Evolutionary conservation across 345 rosid genomes (phyloP).

Genomic region (Moringa oleifera): DNA sequence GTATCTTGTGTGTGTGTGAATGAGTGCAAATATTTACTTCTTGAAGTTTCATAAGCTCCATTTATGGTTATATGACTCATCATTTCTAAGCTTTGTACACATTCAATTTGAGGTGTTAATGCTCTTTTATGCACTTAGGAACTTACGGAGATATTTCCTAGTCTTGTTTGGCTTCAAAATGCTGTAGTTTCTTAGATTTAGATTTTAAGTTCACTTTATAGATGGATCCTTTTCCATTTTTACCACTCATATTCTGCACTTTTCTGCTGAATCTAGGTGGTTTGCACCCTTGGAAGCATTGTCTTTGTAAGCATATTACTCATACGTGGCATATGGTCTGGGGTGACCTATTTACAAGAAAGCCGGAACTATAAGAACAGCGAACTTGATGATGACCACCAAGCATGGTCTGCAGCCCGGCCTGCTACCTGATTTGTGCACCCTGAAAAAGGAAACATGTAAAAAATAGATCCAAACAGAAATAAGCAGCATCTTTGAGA

Average conservation of each 20-base stretch:
- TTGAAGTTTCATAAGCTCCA: background rate
- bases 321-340: conserved; percentile 55
- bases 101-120: background rate
- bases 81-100: background rate
- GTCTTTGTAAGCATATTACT: conserved; percentile 66
- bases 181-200: background rate
- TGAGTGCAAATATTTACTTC: background rate
- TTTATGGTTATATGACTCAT: background rate
- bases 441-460: background rate
- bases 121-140: background rate
- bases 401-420: conserved; percentile 41
- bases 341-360: conserved; percentile 46
- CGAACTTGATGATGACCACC: conserved; percentile 29
- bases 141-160: background rate
- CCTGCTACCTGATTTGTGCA: conserved; percentile 33
- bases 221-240: background rate
- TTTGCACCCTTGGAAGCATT: conserved; percentile 62
- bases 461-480: background rate
- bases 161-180: background rate
- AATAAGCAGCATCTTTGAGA: background rate
- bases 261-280: conserved; percentile 34
- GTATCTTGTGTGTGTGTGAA: background rate
- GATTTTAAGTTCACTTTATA: background rate
- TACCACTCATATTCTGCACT: conserved; percentile 2
- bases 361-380: conserved; percentile 25